A percentile compares a stretch with the other conserved stretches of the same genome.
Evolutionary conservation across 164 flowering plant species (phyloP).

Genomic region (Taxillus chinensis): DNA sequence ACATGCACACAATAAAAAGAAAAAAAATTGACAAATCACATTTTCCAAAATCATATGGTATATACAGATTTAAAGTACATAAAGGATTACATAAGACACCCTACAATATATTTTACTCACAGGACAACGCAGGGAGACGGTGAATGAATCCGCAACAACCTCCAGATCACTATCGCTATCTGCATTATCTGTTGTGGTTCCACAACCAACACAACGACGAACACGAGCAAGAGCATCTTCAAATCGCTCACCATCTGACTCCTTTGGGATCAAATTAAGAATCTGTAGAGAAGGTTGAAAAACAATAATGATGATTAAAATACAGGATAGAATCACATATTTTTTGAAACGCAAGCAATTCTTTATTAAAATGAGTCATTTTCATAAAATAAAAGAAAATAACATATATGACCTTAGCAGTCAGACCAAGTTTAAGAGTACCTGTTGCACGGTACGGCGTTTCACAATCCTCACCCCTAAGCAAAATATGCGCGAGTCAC

Average conservation of each 20-base stretch:
- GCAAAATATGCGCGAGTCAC: not conserved
- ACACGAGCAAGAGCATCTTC: constrained; percentile 4
- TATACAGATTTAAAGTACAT: too few species aligned
- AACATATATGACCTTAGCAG: not conserved
- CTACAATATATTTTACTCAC: not conserved
- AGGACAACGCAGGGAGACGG: not conserved
- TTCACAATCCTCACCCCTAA: not conserved
- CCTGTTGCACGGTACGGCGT: constrained; percentile 1
- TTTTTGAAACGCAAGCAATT: too few species aligned
- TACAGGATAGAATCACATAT: too few species aligned
- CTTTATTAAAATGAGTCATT: too few species aligned
- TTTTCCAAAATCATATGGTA: too few species aligned
- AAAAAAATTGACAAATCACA: too few species aligned
- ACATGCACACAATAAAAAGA: too few species aligned
- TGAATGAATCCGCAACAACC: not conserved
- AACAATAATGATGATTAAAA: not conserved
- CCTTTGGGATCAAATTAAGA: constrained; percentile 1
- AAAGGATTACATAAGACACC: too few species aligned
- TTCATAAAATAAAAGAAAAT: too few species aligned
- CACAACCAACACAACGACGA: not conserved
- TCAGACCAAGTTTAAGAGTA: not conserved
- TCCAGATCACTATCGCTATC: constrained; percentile 3
- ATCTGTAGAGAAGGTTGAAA: not conserved
- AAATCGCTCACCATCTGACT: not conserved
- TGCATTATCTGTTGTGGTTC: not conserved